Evolutionary conservation across 2,329 filamentous ascomycete species (phyloP).

Genomic region (Madurella mycetomatis): DNA sequence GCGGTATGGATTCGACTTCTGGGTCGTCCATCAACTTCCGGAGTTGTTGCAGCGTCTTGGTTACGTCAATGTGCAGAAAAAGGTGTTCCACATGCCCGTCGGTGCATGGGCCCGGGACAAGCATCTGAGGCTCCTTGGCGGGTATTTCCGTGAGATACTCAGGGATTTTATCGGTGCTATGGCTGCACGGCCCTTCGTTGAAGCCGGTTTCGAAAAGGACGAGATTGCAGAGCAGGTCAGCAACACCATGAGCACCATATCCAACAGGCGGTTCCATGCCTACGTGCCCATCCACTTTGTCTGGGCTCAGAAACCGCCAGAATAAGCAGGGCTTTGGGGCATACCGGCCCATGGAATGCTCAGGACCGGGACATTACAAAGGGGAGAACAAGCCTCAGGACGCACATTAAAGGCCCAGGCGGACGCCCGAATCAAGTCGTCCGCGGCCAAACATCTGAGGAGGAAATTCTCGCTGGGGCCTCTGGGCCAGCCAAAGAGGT

Average conservation of each 20-base stretch:
- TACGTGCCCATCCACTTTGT: slow-evolving; percentile 42
- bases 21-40: slow-evolving; percentile 31
- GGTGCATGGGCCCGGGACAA: slow-evolving; percentile 42
- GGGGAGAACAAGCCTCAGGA: neutral
- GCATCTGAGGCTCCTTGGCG: slow-evolving; percentile 37
- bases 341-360: neutral
- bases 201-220: slow-evolving; percentile 33
- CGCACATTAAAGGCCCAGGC: neutral
- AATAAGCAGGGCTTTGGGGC: slow-evolving; percentile 6
- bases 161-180: slow-evolving; percentile 38
- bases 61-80: slow-evolving; percentile 40
- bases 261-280: slow-evolving; percentile 36
- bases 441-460: neutral
- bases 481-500: neutral
- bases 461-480: neutral
- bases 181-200: slow-evolving; percentile 38
- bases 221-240: slow-evolving; percentile 34
- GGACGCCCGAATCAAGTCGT: neutral
- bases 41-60: slow-evolving; percentile 35
- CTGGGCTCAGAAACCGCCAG: slow-evolving; percentile 40
- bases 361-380: no score
- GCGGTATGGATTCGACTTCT: slow-evolving; percentile 36
- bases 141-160: slow-evolving; percentile 39
- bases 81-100: slow-evolving; percentile 42
- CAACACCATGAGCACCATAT: slow-evolving; percentile 31